A percentile compares a stretch with the other conserved stretches of the same genome.
These are phyloP conservation scores for Aspergillus ochraceoroseus DNA, from an alignment of 2,329 filamentous ascomycete species.

Conservation along the genomic window DNA sequence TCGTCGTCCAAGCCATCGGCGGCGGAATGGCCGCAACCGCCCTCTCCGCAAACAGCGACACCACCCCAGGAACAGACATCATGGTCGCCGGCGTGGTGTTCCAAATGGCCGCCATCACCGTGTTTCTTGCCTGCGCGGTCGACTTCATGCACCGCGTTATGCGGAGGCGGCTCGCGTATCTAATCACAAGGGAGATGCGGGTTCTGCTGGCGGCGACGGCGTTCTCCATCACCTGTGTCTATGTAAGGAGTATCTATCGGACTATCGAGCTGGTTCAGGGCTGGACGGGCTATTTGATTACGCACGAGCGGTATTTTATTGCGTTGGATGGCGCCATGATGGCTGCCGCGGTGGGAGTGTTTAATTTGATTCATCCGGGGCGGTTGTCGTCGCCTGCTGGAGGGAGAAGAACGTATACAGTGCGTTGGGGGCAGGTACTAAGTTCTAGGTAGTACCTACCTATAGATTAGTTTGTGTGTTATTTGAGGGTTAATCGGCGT, in stretches of 20 bases:
- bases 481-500: no score
- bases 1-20: slow-evolving; percentile 4
- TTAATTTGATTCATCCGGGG: neutral
- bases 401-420: no score
- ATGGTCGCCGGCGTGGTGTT: slow-evolving; percentile 3
- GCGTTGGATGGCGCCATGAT: slow-evolving; percentile 5
- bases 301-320: slow-evolving; percentile 1
- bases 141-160: neutral
- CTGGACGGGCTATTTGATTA: neutral
- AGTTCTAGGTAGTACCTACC: no score
- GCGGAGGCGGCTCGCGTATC: no score
- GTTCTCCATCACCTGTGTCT: neutral
- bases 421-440: no score
- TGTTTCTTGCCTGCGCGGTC: neutral
- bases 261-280: neutral
- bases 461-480: no score
- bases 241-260: slow-evolving; percentile 2
- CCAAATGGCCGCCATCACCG: slow-evolving; percentile 1
- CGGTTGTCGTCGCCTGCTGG: no score
- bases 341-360: neutral
- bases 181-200: no score
- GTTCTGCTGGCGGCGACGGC: neutral
- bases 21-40: neutral
- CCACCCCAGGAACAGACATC: neutral
- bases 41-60: neutral